Evolutionary conservation across 768 basidiomycete genomes (phyloP).

Genomic region (Myochromella boudieri): DNA sequence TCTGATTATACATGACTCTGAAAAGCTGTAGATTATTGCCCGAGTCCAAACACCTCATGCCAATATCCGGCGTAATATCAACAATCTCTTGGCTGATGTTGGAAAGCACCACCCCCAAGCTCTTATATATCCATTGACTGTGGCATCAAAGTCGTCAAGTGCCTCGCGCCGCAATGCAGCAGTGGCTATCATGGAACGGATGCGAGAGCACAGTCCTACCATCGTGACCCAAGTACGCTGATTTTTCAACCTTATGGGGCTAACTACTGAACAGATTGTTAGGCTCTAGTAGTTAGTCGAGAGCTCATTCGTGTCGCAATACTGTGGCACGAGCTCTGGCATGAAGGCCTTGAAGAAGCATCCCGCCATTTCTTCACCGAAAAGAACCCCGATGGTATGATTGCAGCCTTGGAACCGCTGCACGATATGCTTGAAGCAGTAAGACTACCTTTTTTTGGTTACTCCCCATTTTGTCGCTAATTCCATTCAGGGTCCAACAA

Average conservation of each 20-base stretch:
- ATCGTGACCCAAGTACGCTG: constrained; percentile 81
- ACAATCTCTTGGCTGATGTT: constrained; percentile 84
- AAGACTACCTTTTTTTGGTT: too few relatives aligned
- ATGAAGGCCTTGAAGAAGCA: constrained; percentile 97
- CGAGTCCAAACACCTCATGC: constrained; percentile 93
- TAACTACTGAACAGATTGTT: constrained; percentile 1
- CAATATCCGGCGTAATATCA: constrained; percentile 87
- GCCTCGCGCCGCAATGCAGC: constrained; percentile 80
- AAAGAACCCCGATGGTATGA: constrained; percentile 97
- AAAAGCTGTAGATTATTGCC: constrained; percentile 79
- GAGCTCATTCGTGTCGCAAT: constrained; percentile 98
- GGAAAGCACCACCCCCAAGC: constrained; percentile 98
- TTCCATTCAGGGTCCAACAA: constrained; percentile 76
- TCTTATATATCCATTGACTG: constrained; percentile 91
- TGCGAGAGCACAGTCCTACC: constrained; percentile 85
- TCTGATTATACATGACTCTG: background rate
- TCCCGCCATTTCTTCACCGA: constrained; percentile 96
- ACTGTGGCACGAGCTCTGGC: constrained; percentile 98
- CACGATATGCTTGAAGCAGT: constrained; percentile 91
- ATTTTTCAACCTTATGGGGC: background rate
- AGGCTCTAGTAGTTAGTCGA: constrained; percentile 87
- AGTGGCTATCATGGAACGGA: constrained; percentile 82
- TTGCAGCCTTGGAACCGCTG: constrained; percentile 85
- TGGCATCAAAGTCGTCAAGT: constrained; percentile 95
- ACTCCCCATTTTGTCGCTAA: background rate